Conservation (phyloP, 352 stramenopile genomes). For the Thalassiosira hispida region DNA sequence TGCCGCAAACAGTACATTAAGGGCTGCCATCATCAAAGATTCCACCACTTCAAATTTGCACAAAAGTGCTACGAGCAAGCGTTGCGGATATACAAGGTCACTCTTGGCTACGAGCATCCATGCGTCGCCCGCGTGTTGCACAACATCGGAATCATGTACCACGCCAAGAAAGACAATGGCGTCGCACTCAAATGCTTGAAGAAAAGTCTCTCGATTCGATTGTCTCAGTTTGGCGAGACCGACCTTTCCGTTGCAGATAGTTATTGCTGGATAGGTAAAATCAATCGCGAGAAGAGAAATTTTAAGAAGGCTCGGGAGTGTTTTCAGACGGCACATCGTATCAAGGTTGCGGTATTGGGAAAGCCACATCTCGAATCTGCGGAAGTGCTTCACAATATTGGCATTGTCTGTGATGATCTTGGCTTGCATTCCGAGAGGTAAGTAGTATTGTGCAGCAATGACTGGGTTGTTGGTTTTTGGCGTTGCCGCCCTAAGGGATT, state of each 20-base stretch:
- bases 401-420: slow-evolving; percentile 61
- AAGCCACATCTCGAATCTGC: slow-evolving; percentile 44
- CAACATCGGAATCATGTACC: slow-evolving; percentile 66
- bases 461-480: not conserved
- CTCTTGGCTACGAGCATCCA: slow-evolving; percentile 40
- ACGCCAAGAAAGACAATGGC: slow-evolving; percentile 22
- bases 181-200: slow-evolving; percentile 58
- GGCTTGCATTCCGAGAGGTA: slow-evolving; percentile 41
- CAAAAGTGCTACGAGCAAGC: slow-evolving; percentile 69
- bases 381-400: slow-evolving; percentile 59
- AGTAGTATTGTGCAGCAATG: slow-evolving; percentile 6
- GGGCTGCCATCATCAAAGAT: slow-evolving; percentile 55
- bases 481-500: not conserved
- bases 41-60: slow-evolving; percentile 47
- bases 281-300: slow-evolving; percentile 47
- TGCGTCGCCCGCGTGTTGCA: slow-evolving; percentile 48
- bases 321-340: slow-evolving; percentile 45
- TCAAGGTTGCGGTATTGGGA: slow-evolving; percentile 51
- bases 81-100: slow-evolving; percentile 65
- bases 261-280: slow-evolving; percentile 63
- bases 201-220: slow-evolving; percentile 50
- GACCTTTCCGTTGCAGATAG: slow-evolving; percentile 58
- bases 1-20: slow-evolving; percentile 30
- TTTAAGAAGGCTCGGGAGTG: slow-evolving; percentile 44
- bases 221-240: slow-evolving; percentile 24